A percentile compares a stretch with the other conserved stretches of the same genome.
Evolutionary conservation across 225 moss, liverwort and hornwort species (phyloP).

Genomic region (Rhytidiadelphus loreus): DNA sequence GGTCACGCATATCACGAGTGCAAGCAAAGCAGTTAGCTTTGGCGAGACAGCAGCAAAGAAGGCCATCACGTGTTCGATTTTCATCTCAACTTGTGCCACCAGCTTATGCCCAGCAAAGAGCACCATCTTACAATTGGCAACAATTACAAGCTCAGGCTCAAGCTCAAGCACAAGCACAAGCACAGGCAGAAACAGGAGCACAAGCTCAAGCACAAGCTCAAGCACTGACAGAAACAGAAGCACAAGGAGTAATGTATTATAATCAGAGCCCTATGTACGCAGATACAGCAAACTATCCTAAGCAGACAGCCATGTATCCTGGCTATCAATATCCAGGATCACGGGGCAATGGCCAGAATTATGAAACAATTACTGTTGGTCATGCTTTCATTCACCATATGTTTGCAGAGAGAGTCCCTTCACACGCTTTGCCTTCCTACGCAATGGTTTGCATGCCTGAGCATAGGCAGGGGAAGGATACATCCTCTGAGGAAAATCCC

Average conservation of each 20-base stretch:
- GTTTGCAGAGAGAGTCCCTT: background rate
- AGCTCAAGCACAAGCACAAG: background rate
- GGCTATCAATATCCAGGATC: background rate
- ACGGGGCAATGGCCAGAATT: background rate
- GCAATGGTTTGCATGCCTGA: background rate
- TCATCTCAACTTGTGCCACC: background rate
- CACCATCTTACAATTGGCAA: background rate
- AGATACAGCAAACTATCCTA: background rate
- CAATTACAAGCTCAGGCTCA: background rate
- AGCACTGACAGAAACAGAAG: background rate
- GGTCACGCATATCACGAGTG: background rate
- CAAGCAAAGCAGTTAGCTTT: background rate
- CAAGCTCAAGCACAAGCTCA: background rate
- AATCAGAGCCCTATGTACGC: background rate
- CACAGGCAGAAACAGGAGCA: background rate
- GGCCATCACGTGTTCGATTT: background rate
- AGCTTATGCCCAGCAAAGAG: background rate
- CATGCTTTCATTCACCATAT: slow-evolving; percentile 6
- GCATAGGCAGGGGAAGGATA: background rate
- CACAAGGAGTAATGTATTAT: background rate
- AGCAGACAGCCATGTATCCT: background rate
- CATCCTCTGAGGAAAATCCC: background rate
- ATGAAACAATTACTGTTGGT: background rate
- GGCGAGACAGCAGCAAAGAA: background rate
- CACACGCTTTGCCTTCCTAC: background rate